Base-by-base conservation (phyloP, 1,284 basidiomycete genomes). In the Pseudozyma sp. region DNA sequence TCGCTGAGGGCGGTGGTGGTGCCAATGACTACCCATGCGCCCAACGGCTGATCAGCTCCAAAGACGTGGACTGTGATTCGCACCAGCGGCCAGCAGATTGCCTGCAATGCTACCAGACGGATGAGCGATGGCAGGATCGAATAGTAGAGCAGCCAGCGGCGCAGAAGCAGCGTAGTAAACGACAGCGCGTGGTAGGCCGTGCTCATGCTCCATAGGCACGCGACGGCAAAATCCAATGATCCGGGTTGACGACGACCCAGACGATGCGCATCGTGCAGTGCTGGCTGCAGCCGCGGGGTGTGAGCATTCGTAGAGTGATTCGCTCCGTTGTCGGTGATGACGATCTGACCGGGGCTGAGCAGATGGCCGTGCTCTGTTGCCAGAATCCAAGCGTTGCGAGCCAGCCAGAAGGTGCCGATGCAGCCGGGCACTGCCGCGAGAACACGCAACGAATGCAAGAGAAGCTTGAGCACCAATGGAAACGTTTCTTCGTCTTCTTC, bases 31-130 rank as follows among this genome's bases (percentile, higher is more conserved):
- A 92, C 90, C 93, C 93, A 94, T 55, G 89, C 90, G 4, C 89
- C 86, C 13, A 90, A 87, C 0, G 93, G 93, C 10, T 92, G 88
- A 54, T 86, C 85, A 58, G 89, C 87, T 42, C 90, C 89, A 64
- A 93, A 87, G 44, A 92, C 84, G 42, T 86, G 87, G 19, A 94
- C 88, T 1, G 91, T 92, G 37, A 92, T 84, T 65, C 92, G 91
- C 7, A 92, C 93, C 9, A 92, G 90, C 3, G 92, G 92, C 92
- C 93, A 94, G 83, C 92, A 86, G 65, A 94, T 93, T 8, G 91
- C 91, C 84, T 94, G 92, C 1, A 94, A 86, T 0, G 91, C 92
- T 48, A 94, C 87, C 3, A 94, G 89, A 10, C 92, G 90, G 77
- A 94, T 91, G 55, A 94, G 88, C 4, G 92, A 92, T 2, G 92